Evolutionary conservation across 2,329 filamentous ascomycete genomes (phyloP), one percentile per base, ranked within the genome.

Genomic region (Coniella lustricola): DNA sequence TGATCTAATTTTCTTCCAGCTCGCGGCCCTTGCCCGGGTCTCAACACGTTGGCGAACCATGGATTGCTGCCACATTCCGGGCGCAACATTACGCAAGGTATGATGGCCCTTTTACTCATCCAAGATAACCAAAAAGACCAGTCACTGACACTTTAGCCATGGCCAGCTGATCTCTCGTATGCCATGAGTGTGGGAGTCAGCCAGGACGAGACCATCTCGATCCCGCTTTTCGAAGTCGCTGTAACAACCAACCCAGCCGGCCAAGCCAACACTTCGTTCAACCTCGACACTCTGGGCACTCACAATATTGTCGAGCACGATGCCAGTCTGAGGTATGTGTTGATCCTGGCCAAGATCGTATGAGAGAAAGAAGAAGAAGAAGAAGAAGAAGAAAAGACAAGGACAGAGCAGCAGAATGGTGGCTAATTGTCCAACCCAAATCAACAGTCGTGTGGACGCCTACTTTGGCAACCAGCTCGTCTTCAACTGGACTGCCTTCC

Each of bases 401-500:
- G n/a, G n/a, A n/a, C n/a, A n/a, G n/a, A n/a, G n/a, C n/a, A n/a
- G n/a, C n/a, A n/a, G n/a, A n/a, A n/a, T n/a, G n/a, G n/a, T n/a
- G n/a, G n/a, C n/a, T n/a, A n/a, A n/a, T n/a, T n/a, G n/a, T n/a
- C n/a, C n/a, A n/a, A n/a, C n/a, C n/a, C n/a, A n/a, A n/a, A n/a
- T 17, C 9, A n/a, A 41, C 20, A 73, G 69, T 35, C 74, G 74
- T 21, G 56, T 63, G 2, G 75, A 79, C 49, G 70, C 67, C 8
- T 72, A 62, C 63, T 69, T 76, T 48, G 75, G 74, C 25, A 70
- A 72, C 57, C 73, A 72, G 50, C 67, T 72, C 51, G 48, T 70
- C 49, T 79, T 79, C 63, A 76, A 78, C 59, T 60, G 69, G 46
- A 68, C 66, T 0, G 59, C 76, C 48, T 79, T 77, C 59, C 12